Conservation (phyloP, 129 eudicot species). For the sunflower (Helianthus annuus) region DNA sequence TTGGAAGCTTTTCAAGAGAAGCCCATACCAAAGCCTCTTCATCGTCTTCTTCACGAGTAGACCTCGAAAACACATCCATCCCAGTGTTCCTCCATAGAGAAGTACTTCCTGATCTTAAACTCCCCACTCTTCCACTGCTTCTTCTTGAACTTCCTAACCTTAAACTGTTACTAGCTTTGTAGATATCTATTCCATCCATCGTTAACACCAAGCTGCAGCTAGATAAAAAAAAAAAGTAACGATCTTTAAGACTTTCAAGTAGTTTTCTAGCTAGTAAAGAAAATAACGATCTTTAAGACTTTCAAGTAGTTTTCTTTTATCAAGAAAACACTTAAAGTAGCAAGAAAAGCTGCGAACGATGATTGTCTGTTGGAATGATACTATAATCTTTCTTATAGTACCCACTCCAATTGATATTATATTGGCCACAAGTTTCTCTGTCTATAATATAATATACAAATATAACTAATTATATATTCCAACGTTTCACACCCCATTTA, state of each 20-base stretch:
- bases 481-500: too few relatives aligned
- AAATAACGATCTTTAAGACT: background rate
- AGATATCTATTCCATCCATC: conserved; percentile 33
- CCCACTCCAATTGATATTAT: background rate
- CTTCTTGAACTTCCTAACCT: conserved; percentile 29
- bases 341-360: background rate
- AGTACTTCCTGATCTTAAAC: conserved; percentile 49
- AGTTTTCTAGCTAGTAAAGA: too few relatives aligned
- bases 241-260: background rate
- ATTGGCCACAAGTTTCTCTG: background rate
- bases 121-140: conserved; percentile 30
- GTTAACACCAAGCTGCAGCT: background rate
- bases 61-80: conserved; percentile 50
- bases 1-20: conserved; percentile 73
- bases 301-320: background rate
- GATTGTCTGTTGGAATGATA: too few relatives aligned
- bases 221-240: background rate
- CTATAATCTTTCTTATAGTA: background rate
- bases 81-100: conserved; percentile 54
- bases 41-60: conserved; percentile 65
- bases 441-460: background rate
- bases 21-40: conserved; percentile 94
- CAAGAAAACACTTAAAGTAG: background rate
- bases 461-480: too few relatives aligned
- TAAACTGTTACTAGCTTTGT: conserved; percentile 30